Evolutionary conservation across 2,329 filamentous ascomycete genomes (phyloP).

Genomic region (Chaetomiaceae sp.): DNA sequence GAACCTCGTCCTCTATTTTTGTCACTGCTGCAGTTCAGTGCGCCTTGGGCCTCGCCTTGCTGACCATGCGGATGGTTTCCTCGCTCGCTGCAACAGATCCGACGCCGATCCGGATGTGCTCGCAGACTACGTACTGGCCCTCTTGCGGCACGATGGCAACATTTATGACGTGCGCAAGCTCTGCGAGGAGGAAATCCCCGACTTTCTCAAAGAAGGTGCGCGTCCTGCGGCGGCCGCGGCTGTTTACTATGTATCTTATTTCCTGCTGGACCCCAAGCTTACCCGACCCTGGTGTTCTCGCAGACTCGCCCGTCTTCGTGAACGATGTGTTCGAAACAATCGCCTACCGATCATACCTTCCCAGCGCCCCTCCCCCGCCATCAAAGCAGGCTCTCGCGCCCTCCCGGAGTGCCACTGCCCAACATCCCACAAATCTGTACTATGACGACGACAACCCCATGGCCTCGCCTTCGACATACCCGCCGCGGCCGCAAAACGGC

Average conservation of each 20-base stretch:
- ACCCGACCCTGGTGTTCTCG: background rate
- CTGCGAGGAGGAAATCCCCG: conserved; percentile 67
- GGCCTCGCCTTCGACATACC: background rate
- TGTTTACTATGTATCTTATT: background rate
- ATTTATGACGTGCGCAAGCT: conserved; percentile 60
- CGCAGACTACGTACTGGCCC: conserved; percentile 77
- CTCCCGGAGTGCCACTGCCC: conserved; percentile 14
- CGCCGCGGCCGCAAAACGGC: conserved; percentile 24
- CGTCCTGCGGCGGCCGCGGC: background rate
- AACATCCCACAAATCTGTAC: conserved; percentile 18
- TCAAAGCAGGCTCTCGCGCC: conserved; percentile 21
- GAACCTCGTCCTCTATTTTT: too few species aligned
- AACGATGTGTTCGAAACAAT: conserved; percentile 67
- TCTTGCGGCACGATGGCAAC: conserved; percentile 66
- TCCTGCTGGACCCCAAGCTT: background rate
- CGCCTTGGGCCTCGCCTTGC: background rate
- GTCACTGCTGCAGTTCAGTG: conserved; percentile 30
- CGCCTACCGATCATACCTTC: conserved; percentile 56
- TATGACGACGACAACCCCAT: conserved; percentile 23
- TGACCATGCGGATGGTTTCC: too few species aligned
- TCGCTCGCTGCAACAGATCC: conserved; percentile 48
- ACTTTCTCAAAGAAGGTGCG: conserved; percentile 67
- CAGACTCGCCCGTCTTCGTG: conserved; percentile 60
- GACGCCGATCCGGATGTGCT: conserved; percentile 79
- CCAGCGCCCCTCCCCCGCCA: conserved; percentile 47